Evolutionary conservation across 441 rosid genomes (phyloP).

Genomic region (Breynia disticha): DNA sequence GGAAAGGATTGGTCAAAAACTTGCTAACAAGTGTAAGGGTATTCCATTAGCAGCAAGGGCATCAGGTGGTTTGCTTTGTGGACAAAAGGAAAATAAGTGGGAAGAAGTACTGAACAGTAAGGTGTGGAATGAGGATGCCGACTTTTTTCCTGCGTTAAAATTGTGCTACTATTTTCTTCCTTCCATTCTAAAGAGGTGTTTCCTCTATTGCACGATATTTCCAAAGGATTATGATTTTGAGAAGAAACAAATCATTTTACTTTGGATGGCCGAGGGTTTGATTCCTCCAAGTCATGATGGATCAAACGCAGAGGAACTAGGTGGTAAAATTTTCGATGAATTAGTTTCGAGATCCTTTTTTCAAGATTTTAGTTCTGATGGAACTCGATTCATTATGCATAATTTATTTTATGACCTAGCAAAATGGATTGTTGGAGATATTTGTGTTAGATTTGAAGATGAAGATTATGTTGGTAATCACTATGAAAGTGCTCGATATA

Average conservation of each 20-base stretch:
- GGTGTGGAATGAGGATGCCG: slow-evolving; percentile 7
- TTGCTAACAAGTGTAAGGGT: slow-evolving; percentile 5
- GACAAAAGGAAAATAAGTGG: background rate
- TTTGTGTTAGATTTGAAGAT: background rate
- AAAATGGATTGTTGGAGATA: background rate
- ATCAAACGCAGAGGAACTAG: background rate
- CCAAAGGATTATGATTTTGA: slow-evolving; percentile 13
- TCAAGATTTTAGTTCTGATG: background rate
- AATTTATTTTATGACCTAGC: background rate
- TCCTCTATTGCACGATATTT: slow-evolving; percentile 16
- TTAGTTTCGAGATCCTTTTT: slow-evolving; percentile 3
- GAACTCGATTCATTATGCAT: slow-evolving; percentile 1
- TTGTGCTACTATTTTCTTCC: slow-evolving; percentile 15
- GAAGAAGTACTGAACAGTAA: slow-evolving; percentile 1
- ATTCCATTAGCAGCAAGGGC: slow-evolving; percentile 20
- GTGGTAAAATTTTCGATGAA: background rate
- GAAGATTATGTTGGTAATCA: background rate
- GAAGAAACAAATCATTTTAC: slow-evolving; percentile 5
- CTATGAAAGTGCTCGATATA: background rate
- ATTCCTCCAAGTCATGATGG: background rate
- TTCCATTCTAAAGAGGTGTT: slow-evolving; percentile 13
- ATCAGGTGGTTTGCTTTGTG: slow-evolving; percentile 9
- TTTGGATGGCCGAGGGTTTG: slow-evolving; percentile 15
- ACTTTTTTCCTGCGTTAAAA: slow-evolving; percentile 4
- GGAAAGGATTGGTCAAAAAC: background rate